Percentiles rank a stretch among this genome's conserved stretches.
Conservation (phyloP, 352 stramenopile genomes). For the Phytophthora pluvialis region DNA sequence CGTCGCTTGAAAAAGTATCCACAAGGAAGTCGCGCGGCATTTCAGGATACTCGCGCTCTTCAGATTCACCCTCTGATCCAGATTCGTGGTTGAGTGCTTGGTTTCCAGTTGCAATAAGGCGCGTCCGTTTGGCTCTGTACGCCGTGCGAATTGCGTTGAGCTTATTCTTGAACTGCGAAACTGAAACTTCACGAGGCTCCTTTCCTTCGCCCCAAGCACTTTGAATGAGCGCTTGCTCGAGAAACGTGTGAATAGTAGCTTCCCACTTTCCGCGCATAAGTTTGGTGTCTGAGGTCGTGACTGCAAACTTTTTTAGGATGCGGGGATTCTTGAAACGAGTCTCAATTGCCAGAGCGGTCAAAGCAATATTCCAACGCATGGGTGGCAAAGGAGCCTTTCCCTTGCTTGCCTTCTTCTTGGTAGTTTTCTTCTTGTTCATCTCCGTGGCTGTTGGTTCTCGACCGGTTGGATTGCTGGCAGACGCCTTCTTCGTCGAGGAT, state of each 20-base stretch:
- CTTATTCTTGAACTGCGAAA: slow-evolving; percentile 20
- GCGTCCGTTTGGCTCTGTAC: slow-evolving; percentile 1
- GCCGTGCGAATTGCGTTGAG: not conserved
- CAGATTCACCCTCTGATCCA: not conserved
- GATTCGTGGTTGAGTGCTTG: not conserved
- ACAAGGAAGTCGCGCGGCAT: slow-evolving; percentile 14
- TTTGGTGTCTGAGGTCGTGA: no score
- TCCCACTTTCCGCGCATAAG: no score
- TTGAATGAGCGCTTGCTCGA: slow-evolving; percentile 2
- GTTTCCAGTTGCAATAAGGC: slow-evolving; percentile 13
- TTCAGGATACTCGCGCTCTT: slow-evolving; percentile 9
- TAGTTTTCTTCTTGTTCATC: no score
- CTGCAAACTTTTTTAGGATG: slow-evolving; percentile 17
- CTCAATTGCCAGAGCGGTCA: no score
- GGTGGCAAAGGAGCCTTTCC: no score
- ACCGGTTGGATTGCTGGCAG: no score
- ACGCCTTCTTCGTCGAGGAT: no score
- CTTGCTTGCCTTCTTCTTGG: no score
- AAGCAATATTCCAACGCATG: no score
- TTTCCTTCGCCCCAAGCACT: slow-evolving; percentile 1
- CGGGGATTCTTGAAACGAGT: slow-evolving; percentile 1
- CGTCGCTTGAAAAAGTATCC: not conserved
- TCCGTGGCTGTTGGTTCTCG: no score
- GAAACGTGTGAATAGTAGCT: slow-evolving; percentile 1
- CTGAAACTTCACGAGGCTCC: not conserved